Conservation (phyloP, 2,329 filamentous ascomycete species). For the Trichoderma lentiforme region DNA sequence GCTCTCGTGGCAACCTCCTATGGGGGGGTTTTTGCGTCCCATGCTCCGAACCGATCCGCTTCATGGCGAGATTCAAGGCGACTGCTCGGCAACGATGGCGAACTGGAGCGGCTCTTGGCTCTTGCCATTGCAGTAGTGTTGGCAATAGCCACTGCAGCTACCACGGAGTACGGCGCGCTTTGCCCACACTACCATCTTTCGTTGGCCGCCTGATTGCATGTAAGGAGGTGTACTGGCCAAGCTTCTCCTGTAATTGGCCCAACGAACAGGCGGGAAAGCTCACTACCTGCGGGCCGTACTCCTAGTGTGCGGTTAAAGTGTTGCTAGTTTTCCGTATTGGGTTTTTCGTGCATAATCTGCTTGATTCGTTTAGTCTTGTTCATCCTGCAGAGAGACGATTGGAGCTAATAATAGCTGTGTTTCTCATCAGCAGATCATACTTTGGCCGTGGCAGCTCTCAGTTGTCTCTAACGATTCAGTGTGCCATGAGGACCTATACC, state of each 20-base stretch:
- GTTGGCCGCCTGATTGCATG: slow-evolving; percentile 1
- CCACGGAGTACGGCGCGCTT: neutral
- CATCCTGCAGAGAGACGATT: slow-evolving; percentile 1
- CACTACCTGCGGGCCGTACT: slow-evolving; percentile 6
- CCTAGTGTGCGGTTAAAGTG: slow-evolving; percentile 15
- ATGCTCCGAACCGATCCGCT: neutral
- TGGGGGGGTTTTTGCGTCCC: neutral
- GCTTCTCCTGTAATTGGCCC: neutral
- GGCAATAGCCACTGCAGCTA: neutral
- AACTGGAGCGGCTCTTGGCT: neutral
- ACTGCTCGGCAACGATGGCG: neutral
- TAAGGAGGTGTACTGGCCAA: neutral
- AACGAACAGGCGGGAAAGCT: neutral
- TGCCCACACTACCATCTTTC: neutral
- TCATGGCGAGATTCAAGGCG: neutral
- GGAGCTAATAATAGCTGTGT: slow-evolving; percentile 10
- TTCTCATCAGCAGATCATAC: neutral
- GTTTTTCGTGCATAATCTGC: slow-evolving; percentile 8
- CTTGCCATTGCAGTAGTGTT: neutral
- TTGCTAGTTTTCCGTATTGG: slow-evolving; percentile 2
- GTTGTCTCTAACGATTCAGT: neutral
- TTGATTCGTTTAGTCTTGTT: slow-evolving; percentile 7
- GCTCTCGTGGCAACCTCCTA: slow-evolving; percentile 9
- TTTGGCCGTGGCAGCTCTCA: neutral
- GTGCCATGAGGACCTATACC: neutral